A percentile compares a stretch with the other conserved stretches of the same genome.
Evolutionary conservation across 441 rosid species (phyloP).

Genomic region (Mallotus repandus): DNA sequence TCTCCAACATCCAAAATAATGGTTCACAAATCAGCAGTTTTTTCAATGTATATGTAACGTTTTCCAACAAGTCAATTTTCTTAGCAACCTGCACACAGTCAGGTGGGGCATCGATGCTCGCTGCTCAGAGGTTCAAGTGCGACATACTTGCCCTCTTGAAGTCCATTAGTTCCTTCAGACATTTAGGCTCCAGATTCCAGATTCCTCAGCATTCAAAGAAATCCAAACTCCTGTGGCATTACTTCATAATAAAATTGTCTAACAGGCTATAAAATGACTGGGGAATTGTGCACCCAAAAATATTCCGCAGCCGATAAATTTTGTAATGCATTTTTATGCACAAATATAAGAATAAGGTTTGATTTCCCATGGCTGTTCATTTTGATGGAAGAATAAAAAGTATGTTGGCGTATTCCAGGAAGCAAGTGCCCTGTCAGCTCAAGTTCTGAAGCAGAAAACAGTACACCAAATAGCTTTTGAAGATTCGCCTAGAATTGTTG

Average conservation of each 20-base stretch:
- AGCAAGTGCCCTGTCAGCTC: neutral
- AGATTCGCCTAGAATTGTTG: slow-evolving; percentile 7
- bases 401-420: neutral
- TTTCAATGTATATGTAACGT: no score
- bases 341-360: neutral
- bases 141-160: no score
- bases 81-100: no score
- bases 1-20: neutral
- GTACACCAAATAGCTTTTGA: neutral
- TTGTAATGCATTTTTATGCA: neutral
- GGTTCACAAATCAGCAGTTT: neutral
- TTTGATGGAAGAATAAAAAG: neutral
- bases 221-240: neutral
- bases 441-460: neutral
- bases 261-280: neutral
- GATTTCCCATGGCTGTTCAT: neutral
- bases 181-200: neutral
- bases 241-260: neutral
- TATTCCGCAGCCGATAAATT: neutral
- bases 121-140: no score
- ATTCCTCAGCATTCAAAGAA: neutral
- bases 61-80: no score
- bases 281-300: no score
- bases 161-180: no score
- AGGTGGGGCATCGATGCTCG: no score